These are phyloP conservation scores for Fusarium fujikuroi DNA, from an alignment of 2,329 filamentous ascomycete species.

Conservation along the genomic window DNA sequence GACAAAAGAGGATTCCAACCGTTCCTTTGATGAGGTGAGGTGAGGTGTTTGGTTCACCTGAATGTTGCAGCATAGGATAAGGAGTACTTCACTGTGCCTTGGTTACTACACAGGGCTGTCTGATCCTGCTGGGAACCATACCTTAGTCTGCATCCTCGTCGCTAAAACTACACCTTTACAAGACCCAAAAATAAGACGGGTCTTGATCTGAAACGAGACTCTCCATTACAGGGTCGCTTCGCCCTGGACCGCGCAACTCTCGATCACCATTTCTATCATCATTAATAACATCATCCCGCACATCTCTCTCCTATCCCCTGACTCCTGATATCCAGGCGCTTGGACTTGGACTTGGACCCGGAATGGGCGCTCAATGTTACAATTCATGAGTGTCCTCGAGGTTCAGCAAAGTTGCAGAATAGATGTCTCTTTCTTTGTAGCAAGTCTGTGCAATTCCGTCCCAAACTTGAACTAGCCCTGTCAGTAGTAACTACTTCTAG, in stretches of 20 bases:
- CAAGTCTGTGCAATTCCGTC: background rate
- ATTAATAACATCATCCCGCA: conserved; percentile 8
- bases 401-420: background rate
- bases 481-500: background rate
- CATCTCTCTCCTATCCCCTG: conserved; percentile 24
- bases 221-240: conserved; percentile 34
- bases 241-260: conserved; percentile 20
- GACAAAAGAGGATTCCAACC: conserved; percentile 25
- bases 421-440: background rate
- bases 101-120: background rate
- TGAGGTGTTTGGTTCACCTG: conserved; percentile 31
- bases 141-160: background rate
- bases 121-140: background rate
- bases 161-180: conserved; percentile 12
- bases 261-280: conserved; percentile 1
- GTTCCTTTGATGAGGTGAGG: conserved; percentile 15
- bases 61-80: conserved; percentile 31
- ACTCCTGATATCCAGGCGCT: conserved; percentile 17
- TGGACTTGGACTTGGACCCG: background rate
- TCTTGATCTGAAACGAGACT: conserved; percentile 41
- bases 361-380: background rate
- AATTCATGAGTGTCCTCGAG: background rate
- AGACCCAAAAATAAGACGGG: conserved; percentile 17
- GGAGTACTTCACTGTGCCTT: background rate
- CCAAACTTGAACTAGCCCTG: background rate